Evolutionary conservation across 1,284 basidiomycete species (phyloP).

Genomic region (Sanguinoderma infundibulare): DNA sequence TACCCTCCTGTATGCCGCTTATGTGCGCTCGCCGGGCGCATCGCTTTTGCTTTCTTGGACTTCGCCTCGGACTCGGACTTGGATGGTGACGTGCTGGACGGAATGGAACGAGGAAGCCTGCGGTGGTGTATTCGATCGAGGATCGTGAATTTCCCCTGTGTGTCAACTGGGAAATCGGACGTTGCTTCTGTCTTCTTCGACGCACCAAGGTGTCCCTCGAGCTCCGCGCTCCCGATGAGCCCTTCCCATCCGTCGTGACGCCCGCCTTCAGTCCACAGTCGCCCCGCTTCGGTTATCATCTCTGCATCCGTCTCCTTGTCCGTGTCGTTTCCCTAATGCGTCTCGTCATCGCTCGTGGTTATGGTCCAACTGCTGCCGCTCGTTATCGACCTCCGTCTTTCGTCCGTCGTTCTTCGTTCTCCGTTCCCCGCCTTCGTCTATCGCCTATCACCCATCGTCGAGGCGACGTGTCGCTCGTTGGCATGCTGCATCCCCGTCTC

Average conservation of each 20-base stretch:
- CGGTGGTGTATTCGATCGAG: slow-evolving; percentile 7
- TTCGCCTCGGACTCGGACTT: not conserved
- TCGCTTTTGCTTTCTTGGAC: slow-evolving; percentile 3
- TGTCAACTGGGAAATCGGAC: not conserved
- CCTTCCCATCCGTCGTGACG: not conserved
- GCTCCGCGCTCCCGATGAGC: not conserved
- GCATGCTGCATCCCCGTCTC: not conserved
- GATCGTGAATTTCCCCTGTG: slow-evolving; percentile 17
- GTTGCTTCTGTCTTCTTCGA: not conserved
- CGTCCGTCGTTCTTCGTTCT: slow-evolving; percentile 8
- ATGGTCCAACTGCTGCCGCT: slow-evolving; percentile 4
- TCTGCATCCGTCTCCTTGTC: too few species aligned
- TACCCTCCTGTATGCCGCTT: slow-evolving; percentile 1
- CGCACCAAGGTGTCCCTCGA: not conserved
- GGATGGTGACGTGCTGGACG: slow-evolving; percentile 1
- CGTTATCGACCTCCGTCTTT: not conserved
- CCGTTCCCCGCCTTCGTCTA: not conserved
- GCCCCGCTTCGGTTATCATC: slow-evolving; percentile 3
- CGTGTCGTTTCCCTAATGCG: slow-evolving; percentile 11
- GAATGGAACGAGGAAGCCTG: not conserved
- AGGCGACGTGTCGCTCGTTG: slow-evolving; percentile 19
- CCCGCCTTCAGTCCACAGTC: not conserved
- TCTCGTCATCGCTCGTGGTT: slow-evolving; percentile 4
- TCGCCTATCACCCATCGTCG: slow-evolving; percentile 7
- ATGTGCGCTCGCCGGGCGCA: slow-evolving; percentile 2